These are phyloP conservation scores for Paecilomyces formosus DNA, from an alignment of 2,329 filamentous ascomycete species.

Conservation along the genomic window DNA sequence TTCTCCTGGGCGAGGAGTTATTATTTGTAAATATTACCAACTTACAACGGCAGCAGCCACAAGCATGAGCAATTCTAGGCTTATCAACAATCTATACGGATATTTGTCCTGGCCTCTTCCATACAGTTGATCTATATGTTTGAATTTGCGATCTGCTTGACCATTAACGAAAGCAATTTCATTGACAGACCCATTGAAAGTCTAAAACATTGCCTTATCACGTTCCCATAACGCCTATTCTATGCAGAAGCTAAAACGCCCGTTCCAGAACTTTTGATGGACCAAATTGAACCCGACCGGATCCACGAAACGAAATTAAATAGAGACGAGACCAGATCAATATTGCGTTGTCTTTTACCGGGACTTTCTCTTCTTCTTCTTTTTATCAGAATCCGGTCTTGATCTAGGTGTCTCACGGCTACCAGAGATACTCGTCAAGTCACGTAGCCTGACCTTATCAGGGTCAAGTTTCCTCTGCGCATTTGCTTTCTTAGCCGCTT, in stretches of 20 bases:
- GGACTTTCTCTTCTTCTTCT: background rate
- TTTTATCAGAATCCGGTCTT: background rate
- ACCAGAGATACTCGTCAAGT: slow-evolving; percentile 26
- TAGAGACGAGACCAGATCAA: background rate
- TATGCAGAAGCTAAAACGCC: background rate
- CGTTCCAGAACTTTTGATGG: background rate
- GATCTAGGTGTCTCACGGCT: background rate
- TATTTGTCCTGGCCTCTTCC: background rate
- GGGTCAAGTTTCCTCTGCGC: slow-evolving; percentile 8
- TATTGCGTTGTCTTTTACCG: background rate
- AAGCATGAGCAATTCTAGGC: background rate
- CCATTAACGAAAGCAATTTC: background rate
- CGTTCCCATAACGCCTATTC: background rate
- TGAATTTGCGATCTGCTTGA: background rate
- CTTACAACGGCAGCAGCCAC: background rate
- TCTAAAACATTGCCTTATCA: background rate
- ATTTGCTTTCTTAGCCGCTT: slow-evolving; percentile 8
- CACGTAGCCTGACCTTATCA: slow-evolving; percentile 10
- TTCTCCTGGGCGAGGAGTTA: background rate
- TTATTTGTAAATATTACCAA: background rate
- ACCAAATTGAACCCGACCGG: no score
- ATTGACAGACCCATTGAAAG: background rate
- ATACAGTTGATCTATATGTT: no score
- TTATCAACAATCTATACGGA: background rate
- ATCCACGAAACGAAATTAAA: no score